Conservation (phyloP, 2,329 filamentous ascomycete genomes). For the Aspergillus bombycis region DNA sequence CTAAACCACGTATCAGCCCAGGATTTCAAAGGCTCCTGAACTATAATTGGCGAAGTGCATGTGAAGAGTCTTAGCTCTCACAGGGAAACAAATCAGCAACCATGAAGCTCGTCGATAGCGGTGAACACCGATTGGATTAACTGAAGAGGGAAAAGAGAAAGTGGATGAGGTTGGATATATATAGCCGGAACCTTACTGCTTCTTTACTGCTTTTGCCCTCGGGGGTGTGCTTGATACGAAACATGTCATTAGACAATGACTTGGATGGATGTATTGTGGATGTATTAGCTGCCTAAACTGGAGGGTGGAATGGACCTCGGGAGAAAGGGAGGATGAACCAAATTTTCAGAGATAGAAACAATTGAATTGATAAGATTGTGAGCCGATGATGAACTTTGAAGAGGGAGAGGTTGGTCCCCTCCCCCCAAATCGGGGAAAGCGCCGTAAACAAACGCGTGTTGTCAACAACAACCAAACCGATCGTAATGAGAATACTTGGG, state of each 20-base stretch:
- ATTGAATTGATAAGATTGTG: not conserved
- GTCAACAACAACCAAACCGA: constrained; percentile 13
- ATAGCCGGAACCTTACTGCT: constrained; percentile 2
- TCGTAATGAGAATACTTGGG: constrained; percentile 5
- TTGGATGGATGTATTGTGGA: not conserved
- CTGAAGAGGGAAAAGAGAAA: not conserved
- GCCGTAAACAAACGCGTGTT: constrained; percentile 29
- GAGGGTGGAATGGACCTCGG: not conserved
- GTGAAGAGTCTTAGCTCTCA: constrained; percentile 7
- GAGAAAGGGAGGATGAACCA: not conserved
- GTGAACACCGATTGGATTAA: constrained; percentile 6
- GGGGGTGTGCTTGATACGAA: not conserved
- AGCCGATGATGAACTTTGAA: not conserved
- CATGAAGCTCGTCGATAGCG: constrained; percentile 1
- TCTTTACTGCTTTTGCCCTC: not conserved
- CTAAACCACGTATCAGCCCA: not conserved
- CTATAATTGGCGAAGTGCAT: constrained; percentile 5
- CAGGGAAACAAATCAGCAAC: not conserved
- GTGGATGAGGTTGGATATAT: constrained; percentile 5
- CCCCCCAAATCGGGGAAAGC: constrained; percentile 23
- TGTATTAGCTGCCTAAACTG: not conserved
- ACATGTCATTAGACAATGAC: not conserved
- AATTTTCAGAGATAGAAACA: not conserved
- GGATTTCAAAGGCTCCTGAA: not conserved
- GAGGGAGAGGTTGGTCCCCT: constrained; percentile 9